Conservation (phyloP, 331 rosid species). For the Prunus yedoensis region DNA sequence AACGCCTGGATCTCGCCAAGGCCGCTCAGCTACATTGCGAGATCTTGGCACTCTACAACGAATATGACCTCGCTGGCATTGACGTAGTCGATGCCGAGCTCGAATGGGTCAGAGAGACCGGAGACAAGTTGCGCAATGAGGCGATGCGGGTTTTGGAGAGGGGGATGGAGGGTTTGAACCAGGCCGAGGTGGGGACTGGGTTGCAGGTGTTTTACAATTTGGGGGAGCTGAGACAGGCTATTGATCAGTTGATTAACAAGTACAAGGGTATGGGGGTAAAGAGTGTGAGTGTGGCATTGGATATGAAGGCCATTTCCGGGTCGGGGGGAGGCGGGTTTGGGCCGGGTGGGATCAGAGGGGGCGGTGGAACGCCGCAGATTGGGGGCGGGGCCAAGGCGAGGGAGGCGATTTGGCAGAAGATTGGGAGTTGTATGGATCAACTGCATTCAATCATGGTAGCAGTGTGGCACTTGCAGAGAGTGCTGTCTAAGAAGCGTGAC, state of each 20-base stretch:
- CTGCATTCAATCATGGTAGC: constrained; percentile 80
- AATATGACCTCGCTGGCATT: constrained; percentile 71
- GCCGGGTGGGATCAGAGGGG: constrained; percentile 90
- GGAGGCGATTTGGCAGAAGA: constrained; percentile 87
- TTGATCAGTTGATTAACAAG: constrained; percentile 68
- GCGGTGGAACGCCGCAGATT: constrained; percentile 90
- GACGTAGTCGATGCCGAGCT: constrained; percentile 78
- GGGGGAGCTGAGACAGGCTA: constrained; percentile 75
- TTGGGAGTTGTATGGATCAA: constrained; percentile 88
- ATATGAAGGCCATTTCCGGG: constrained; percentile 89
- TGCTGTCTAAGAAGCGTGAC: constrained; percentile 90
- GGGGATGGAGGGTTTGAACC: constrained; percentile 97
- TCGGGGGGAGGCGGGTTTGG: constrained; percentile 67
- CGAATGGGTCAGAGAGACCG: constrained; percentile 71
- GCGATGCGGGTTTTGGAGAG: constrained; percentile 82
- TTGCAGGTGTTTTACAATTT: constrained; percentile 93
- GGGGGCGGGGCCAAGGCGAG: constrained; percentile 91
- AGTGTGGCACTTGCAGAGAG: constrained; percentile 96
- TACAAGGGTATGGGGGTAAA: constrained; percentile 77
- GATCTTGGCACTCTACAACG: constrained; percentile 65
- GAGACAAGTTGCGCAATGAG: constrained; percentile 66
- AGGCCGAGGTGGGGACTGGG: constrained; percentile 96
- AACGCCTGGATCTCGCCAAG: constrained; percentile 84
- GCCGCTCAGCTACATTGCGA: constrained; percentile 88
- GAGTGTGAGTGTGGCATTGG: constrained; percentile 72